Conservation (phyloP, 75 land plant genomes). For the Isoetes taiwanensis region DNA sequence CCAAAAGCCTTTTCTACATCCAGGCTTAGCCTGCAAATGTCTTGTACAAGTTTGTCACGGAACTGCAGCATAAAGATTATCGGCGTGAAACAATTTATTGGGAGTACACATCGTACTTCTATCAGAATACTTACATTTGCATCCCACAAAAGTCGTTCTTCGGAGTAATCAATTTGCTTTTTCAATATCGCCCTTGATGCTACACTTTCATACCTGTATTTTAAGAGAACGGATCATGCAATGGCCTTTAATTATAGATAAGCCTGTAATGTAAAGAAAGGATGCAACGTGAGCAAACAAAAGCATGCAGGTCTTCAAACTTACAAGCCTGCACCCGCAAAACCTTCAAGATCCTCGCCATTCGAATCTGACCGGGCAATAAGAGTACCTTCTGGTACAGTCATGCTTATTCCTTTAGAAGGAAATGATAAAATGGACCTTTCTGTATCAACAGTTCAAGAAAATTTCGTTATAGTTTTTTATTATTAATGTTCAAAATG, state of each 20-base stretch:
- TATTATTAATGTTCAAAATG: neutral
- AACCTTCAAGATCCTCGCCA: conserved; percentile 12
- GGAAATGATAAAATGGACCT: conserved; percentile 2
- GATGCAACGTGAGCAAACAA: neutral
- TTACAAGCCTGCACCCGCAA: conserved; percentile 13
- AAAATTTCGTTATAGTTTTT: neutral
- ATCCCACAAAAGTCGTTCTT: conserved; percentile 13
- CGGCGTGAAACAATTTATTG: neutral
- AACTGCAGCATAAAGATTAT: neutral
- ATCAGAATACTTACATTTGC: neutral
- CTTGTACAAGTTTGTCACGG: conserved; percentile 10
- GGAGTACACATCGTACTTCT: neutral
- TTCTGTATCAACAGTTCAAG: neutral
- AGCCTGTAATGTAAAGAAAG: neutral
- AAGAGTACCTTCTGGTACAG: neutral
- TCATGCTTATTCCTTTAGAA: conserved; percentile 1
- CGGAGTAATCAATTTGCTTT: neutral
- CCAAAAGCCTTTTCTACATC: conserved; percentile 12
- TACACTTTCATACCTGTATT: conserved; percentile 13
- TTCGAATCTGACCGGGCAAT: conserved; percentile 15
- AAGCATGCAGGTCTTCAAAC: neutral
- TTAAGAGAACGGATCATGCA: neutral
- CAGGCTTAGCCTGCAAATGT: neutral
- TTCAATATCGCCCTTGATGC: neutral
- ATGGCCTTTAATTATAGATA: neutral